Base-by-base conservation (phyloP, 2,329 filamentous ascomycete species). In the Talaromyces albobiverticillius region DNA sequence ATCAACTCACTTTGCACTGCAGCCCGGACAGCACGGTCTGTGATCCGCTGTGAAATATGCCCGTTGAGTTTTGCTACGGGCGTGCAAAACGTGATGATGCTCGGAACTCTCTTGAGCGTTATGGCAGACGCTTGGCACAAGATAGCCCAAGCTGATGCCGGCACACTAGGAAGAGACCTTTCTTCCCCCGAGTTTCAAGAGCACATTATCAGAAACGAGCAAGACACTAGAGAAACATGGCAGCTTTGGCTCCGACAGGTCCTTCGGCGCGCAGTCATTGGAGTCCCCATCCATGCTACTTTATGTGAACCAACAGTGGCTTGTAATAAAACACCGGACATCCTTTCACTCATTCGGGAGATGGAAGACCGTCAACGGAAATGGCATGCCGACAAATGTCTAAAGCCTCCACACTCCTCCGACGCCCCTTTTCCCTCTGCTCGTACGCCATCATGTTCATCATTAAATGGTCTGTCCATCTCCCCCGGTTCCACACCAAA, bases 21-120 rank as follows among this genome's bases (percentile, higher is more conserved):
- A 14, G 67, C 74, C 23, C 65, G 67, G 53, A 77, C 72, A 9
- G 73, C 72, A 13, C 66, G 65, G 26, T 60, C 66, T 18, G 73
- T 76, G 13, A 69, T 77, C 23, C 72, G 71, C 57, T 78, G 75
- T 57, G 60, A 64, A 41, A 59, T 67, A 16, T 78, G 75, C 54
- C 74, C 74, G 1, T 66, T 67, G 34, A 66, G 62, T 31, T 76
- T 76, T 53, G 67, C 71, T 31, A 71, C 73, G 1, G 68, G 69
- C 6, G 60, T 74, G 22, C 75, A 77, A 55, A 78, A 78, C 50
- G 67, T 77, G 42, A 76, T 76, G 72, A 67, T 77, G 46, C 67
- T 70, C n/a, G 71, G 70, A 11, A 76, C 74, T 10, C 62, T 77
- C 11, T 61, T 78, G 43, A 76, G 67, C n/a, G 69, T 76, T 18